Evolutionary conservation across 2,329 filamentous ascomycete genomes (phyloP).

Genomic region (Chaetoscypha palmicola): DNA sequence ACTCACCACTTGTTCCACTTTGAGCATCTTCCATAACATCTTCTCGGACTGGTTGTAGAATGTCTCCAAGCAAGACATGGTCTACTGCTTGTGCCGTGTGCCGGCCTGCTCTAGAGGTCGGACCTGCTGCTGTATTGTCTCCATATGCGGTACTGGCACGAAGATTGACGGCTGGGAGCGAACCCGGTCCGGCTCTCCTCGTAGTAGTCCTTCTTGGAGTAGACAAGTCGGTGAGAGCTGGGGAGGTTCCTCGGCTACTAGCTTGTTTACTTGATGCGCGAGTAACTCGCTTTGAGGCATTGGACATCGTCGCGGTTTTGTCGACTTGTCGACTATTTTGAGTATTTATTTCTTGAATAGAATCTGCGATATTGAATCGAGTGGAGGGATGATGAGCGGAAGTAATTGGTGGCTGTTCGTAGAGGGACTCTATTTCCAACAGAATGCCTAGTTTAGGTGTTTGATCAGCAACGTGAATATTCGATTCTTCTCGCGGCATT

Average conservation of each 20-base stretch:
- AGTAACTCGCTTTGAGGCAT: constrained; percentile 20
- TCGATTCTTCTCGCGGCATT: too few relatives aligned
- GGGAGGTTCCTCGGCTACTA: constrained; percentile 17
- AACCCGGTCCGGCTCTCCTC: constrained; percentile 12
- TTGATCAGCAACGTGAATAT: too few relatives aligned
- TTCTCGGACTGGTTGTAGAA: constrained; percentile 17
- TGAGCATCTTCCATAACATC: constrained; percentile 1
- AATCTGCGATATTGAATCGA: too few relatives aligned
- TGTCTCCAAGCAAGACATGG: constrained; percentile 13
- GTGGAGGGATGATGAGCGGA: too few relatives aligned
- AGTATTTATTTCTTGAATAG: too few relatives aligned
- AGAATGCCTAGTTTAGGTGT: too few relatives aligned
- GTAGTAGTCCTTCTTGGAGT: constrained; percentile 13
- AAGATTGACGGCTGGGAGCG: constrained; percentile 18
- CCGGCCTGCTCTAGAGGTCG: constrained; percentile 10
- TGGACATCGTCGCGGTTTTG: too few relatives aligned
- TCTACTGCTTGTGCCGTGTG: constrained; percentile 13
- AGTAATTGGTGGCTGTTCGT: too few relatives aligned
- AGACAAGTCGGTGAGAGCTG: constrained; percentile 13
- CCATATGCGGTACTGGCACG: constrained; percentile 26
- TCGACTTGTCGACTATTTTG: constrained; percentile 20
- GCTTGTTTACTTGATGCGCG: constrained; percentile 22
- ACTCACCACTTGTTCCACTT: constrained; percentile 4
- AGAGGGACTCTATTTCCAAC: too few relatives aligned
- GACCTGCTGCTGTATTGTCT: constrained; percentile 18